Evolutionary conservation across 495 filamentous ascomycete genomes (phyloP).

Genomic region (Neurospora tetraspora): DNA sequence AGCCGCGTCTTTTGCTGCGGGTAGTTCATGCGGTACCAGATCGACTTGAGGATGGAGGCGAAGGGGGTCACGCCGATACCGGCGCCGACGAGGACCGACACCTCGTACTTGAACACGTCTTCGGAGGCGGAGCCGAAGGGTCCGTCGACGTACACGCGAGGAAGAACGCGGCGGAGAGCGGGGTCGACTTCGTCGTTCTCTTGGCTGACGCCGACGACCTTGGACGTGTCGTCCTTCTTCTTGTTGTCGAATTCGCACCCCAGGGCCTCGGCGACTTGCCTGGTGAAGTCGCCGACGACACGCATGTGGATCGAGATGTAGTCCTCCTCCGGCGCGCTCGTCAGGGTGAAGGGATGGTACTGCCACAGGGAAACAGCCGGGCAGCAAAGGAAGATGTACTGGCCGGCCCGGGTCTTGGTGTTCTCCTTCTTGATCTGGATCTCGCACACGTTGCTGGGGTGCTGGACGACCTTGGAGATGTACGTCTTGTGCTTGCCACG

Average conservation of each 20-base stretch:
- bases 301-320: slow-evolving; percentile 75
- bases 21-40: slow-evolving; percentile 83
- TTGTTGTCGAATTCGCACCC: slow-evolving; percentile 60
- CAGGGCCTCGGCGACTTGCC: slow-evolving; percentile 49
- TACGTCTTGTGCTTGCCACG: slow-evolving; percentile 65
- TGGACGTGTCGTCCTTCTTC: slow-evolving; percentile 40
- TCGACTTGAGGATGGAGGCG: slow-evolving; percentile 71
- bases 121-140: slow-evolving; percentile 72
- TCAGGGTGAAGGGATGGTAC: slow-evolving; percentile 71
- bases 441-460: slow-evolving; percentile 73
- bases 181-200: slow-evolving; percentile 52
- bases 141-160: slow-evolving; percentile 67
- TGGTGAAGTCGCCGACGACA: slow-evolving; percentile 61
- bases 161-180: slow-evolving; percentile 57
- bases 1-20: slow-evolving; percentile 63
- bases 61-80: slow-evolving; percentile 70
- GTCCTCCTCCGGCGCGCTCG: slow-evolving; percentile 71
- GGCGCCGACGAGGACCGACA: slow-evolving; percentile 56
- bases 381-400: slow-evolving; percentile 78
- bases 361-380: slow-evolving; percentile 72
- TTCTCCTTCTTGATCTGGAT: slow-evolving; percentile 80
- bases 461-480: slow-evolving; percentile 74
- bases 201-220: slow-evolving; percentile 55
- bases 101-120: slow-evolving; percentile 70
- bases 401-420: slow-evolving; percentile 65